Percentiles rank a stretch among this genome's conserved stretches.
These are phyloP conservation scores for Clonostachys sp. DNA, from an alignment of 2,329 filamentous ascomycete species.

Conservation along the genomic window DNA sequence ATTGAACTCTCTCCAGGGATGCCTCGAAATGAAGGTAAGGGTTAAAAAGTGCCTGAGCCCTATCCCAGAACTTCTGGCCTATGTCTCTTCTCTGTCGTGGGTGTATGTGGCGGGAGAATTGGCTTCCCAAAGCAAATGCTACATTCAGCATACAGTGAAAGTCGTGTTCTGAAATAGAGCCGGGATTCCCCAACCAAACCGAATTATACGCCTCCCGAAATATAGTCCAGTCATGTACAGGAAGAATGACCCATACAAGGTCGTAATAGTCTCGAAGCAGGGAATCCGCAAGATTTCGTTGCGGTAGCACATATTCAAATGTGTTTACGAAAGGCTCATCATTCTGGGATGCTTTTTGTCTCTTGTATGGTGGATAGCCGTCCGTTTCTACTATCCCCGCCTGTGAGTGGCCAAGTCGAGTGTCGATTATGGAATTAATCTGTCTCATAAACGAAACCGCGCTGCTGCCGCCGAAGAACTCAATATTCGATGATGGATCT, in stretches of 20 bases:
- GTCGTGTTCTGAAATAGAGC: no score
- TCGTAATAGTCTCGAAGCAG: background rate
- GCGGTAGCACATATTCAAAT: background rate
- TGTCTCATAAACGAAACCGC: conserved; percentile 3
- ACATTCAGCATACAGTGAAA: conserved; percentile 1
- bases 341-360: background rate
- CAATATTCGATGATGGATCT: background rate
- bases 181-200: no score
- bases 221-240: no score
- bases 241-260: conserved; percentile 1
- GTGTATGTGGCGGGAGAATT: conserved; percentile 1
- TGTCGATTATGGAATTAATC: conserved; percentile 3
- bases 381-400: background rate
- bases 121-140: conserved; percentile 4
- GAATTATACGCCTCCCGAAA: no score
- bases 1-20: conserved; percentile 37
- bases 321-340: background rate
- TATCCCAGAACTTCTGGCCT: conserved; percentile 2
- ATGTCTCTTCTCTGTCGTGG: background rate
- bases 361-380: background rate
- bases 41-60: conserved; percentile 1
- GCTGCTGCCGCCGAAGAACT: conserved; percentile 5
- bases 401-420: background rate
- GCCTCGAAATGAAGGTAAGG: background rate
- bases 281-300: background rate